Percentiles rank a stretch among this genome's conserved stretches.
These are phyloP conservation scores for Pseudomonodictys pantanalensis DNA, from an alignment of 495 filamentous ascomycete species.

Conservation along the genomic window DNA sequence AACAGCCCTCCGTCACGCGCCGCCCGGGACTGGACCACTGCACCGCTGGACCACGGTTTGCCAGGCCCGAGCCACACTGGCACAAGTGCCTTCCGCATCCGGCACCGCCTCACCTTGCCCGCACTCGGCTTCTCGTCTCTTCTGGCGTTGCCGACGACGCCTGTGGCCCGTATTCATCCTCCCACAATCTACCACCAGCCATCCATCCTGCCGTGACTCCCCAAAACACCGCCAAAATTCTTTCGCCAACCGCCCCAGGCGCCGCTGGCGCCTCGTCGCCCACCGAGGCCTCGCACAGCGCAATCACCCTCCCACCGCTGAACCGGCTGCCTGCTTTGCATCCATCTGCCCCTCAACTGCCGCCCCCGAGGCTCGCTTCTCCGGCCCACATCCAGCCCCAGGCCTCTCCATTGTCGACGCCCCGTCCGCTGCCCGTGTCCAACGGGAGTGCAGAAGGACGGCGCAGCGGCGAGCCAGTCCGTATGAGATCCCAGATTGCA, in stretches of 20 bases:
- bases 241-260: constrained; percentile 6
- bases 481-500: constrained; percentile 76
- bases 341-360: background rate
- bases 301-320: constrained; percentile 4
- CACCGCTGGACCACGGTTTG: background rate
- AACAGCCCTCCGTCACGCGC: background rate
- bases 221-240: constrained; percentile 29
- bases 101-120: background rate
- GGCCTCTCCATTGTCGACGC: background rate
- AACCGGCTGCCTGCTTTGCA: constrained; percentile 13
- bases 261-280: constrained; percentile 16
- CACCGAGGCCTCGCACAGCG: constrained; percentile 11
- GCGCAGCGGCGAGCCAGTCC: constrained; percentile 28
- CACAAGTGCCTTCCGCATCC: background rate
- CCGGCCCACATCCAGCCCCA: background rate
- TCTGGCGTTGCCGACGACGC: no score
- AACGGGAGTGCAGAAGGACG: background rate
- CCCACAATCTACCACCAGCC: background rate
- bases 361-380: background rate
- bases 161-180: background rate
- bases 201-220: background rate
- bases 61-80: background rate
- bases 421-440: background rate
- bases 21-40: background rate
- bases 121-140: no score